Evolutionary conservation across 192 early-diverging fungal species (phyloP), one percentile per base, ranked within the genome.

Genomic region (Diversispora epigaea): DNA sequence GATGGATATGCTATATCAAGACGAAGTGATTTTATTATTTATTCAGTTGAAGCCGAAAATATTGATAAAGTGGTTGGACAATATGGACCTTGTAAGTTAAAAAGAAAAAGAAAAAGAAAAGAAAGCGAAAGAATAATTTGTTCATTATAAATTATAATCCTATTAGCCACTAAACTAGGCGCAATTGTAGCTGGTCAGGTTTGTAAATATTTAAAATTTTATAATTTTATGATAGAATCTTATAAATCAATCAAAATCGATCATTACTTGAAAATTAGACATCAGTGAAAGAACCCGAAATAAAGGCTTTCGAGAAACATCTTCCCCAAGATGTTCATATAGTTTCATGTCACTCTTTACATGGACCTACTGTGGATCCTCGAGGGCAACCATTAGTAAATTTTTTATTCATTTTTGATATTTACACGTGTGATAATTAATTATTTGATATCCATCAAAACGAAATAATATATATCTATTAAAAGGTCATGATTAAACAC

Each of bases 231-330:
- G 7, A 54, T 21, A n/a, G 0, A 11, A 19, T 55, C n/a, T 25
- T n/a, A 2, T 60, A 22, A 9, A 9, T n/a, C n/a, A 32, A 56
- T 32, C 43, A 40, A 12, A 15, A 3, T 8, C 32, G 39, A 4
- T 52, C 19, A 12, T 56, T 2, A 21, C 11, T 54, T 63, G 12
- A 19, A 63, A 19, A 63, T n/a, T 73, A 92, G 85, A 98, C 96
- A 39, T 98, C 96, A 4, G 94, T 98, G 17, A 98, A 98, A 82
- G 88, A 91, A 73, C 96, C 94, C 0, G 97, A 99, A 82, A 93
- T 99, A 69, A 79, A 66, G 6, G 96, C 96, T 4, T 97, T 99
- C 72, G 93, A 95, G 21, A 86, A 86, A 77, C 84, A 94, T 78
- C 73, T 99, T 19, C 96, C 97, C 1, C 49, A 73, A 0, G 97